Evolutionary conservation across 116 monocot genomes (phyloP).

Genomic region (Iris pallida): DNA sequence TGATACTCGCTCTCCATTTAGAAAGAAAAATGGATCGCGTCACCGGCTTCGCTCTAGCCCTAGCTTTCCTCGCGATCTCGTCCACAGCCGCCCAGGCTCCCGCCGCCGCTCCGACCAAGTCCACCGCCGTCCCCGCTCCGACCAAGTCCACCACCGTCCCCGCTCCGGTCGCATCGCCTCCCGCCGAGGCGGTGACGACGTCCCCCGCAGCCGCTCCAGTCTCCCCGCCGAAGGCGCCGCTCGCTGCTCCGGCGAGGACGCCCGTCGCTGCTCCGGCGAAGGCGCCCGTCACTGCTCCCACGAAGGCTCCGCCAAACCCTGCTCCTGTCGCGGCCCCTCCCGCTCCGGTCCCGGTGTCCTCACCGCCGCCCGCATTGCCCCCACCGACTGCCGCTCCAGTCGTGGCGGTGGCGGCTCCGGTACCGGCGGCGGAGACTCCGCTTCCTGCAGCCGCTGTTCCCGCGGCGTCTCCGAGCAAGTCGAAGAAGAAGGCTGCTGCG

Average conservation of each 20-base stretch:
- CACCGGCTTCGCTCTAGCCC: not conserved
- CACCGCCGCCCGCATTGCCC: not conserved
- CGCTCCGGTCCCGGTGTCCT: not conserved
- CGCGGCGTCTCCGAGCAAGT: not conserved
- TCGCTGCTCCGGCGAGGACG: not conserved
- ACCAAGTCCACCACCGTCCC: too few species aligned
- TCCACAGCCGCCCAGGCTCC: not conserved
- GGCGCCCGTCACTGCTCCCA: not conserved
- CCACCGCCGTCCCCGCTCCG: not conserved
- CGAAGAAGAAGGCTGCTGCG: not conserved
- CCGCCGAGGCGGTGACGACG: not conserved
- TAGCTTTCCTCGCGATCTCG: not conserved
- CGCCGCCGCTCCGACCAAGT: not conserved
- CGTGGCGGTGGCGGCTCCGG: not conserved
- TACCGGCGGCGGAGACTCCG: not conserved
- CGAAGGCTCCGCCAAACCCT: not conserved
- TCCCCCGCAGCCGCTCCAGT: not conserved
- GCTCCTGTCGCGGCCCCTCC: not conserved
- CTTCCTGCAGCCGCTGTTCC: not conserved
- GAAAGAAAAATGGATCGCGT: not conserved
- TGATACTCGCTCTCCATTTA: not conserved
- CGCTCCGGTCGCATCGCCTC: not conserved
- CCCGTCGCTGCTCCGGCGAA: not conserved
- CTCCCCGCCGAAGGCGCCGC: not conserved
- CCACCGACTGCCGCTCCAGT: not conserved